Conservation (phyloP, 2,329 filamentous ascomycete species). For the Nectriaceae sp. region DNA sequence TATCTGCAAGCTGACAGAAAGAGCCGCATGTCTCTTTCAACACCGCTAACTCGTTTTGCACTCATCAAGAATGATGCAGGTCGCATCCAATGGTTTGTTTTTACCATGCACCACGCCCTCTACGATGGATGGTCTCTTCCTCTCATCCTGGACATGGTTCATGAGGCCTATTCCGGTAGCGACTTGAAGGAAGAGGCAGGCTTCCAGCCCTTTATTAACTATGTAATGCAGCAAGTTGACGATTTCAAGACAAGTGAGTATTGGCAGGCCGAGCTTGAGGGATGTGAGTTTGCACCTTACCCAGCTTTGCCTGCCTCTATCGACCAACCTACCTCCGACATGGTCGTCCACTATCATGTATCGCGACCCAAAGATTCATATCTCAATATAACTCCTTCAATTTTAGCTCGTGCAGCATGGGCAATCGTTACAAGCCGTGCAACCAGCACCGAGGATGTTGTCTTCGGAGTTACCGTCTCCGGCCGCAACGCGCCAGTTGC, state of each 20-base stretch:
- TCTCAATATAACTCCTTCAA: background rate
- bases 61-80: background rate
- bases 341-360: slow-evolving; percentile 1
- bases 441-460: background rate
- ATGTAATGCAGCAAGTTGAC: background rate
- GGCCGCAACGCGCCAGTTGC: slow-evolving; percentile 1
- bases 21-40: background rate
- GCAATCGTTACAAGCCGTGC: background rate
- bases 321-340: background rate
- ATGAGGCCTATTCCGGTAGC: background rate
- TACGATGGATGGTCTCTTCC: background rate
- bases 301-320: background rate
- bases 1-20: background rate
- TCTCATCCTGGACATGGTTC: background rate
- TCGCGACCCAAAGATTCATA: background rate
- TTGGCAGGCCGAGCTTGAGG: background rate
- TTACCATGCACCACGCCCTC: slow-evolving; percentile 3
- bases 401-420: background rate
- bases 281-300: background rate
- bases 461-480: background rate
- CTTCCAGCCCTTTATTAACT: slow-evolving; percentile 4
- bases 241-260: background rate
- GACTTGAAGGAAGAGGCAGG: background rate
- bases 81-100: background rate
- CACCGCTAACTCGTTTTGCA: background rate